A percentile compares a stretch with the other conserved stretches of the same genome.
phyloP scores from a whole-genome alignment of 148 eudicot genomes.

The Nepenthes mirabilis region DNA sequence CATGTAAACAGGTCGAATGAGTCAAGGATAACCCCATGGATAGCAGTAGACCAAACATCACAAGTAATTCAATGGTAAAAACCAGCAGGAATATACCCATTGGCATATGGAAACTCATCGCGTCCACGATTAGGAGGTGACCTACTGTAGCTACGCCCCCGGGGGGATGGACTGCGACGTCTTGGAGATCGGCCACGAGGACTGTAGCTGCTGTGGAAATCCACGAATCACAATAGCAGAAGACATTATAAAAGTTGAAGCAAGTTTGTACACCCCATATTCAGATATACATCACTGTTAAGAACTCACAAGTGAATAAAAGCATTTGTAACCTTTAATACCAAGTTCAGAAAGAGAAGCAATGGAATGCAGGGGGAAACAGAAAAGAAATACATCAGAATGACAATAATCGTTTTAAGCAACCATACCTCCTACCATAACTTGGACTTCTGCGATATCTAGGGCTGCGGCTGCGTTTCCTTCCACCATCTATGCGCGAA shows the following conservation, averaged over 20 bases:
- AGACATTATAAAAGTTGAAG: not conserved
- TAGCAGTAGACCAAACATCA: too few relatives aligned
- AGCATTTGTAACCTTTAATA: too few relatives aligned
- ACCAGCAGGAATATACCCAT: conserved; percentile 42
- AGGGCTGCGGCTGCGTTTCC: conserved; percentile 84
- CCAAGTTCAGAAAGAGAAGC: too few relatives aligned
- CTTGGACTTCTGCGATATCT: conserved; percentile 96
- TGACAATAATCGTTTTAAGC: not conserved
- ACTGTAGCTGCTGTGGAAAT: conserved; percentile 65
- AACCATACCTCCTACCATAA: conserved; percentile 78
- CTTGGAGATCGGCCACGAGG: conserved; percentile 87
- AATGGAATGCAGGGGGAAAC: not conserved
- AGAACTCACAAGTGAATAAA: too few relatives aligned
- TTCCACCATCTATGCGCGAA: conserved; percentile 37
- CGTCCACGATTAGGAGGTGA: conserved; percentile 87
- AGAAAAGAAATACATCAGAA: not conserved
- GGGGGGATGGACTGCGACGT: conserved; percentile 92
- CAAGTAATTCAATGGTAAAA: not conserved
- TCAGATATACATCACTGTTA: too few relatives aligned
- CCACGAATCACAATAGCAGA: conserved; percentile 2
- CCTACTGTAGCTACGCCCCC: conserved; percentile 80
- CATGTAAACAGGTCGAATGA: too few relatives aligned
- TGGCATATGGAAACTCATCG: conserved; percentile 76
- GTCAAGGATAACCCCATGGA: too few relatives aligned
- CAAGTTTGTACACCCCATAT: too few relatives aligned